Conservation (phyloP, 2,329 filamentous ascomycete genomes). For the Cylindrodendrum hubeiense region DNA sequence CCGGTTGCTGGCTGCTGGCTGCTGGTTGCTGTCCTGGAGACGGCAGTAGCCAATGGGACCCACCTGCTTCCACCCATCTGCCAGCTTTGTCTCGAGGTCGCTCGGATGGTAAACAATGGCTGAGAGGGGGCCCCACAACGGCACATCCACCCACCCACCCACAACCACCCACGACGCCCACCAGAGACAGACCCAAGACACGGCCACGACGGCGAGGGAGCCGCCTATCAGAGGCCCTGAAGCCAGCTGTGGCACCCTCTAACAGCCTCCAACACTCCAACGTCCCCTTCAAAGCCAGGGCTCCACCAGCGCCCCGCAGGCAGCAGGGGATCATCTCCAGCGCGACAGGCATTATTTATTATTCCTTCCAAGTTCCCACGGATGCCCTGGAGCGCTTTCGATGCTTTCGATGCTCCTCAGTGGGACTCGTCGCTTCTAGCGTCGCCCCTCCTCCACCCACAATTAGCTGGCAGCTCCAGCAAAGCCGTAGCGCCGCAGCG, state of each 20-base stretch:
- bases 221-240: conserved; percentile 36
- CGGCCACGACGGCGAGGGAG: neutral
- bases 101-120: conserved; percentile 43
- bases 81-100: conserved; percentile 10
- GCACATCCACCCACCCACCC: conserved; percentile 24
- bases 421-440: neutral
- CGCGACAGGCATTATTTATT: conserved; percentile 22
- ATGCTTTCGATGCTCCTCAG: conserved; percentile 6
- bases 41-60: conserved; percentile 40
- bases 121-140: conserved; percentile 21
- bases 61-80: conserved; percentile 25
- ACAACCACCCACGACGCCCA: conserved; percentile 7
- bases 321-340: conserved; percentile 12
- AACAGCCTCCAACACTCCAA: conserved; percentile 1
- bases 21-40: conserved; percentile 28
- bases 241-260: conserved; percentile 30
- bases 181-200: conserved; percentile 11
- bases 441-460: neutral
- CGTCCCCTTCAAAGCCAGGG: neutral
- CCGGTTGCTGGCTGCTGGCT: conserved; percentile 10
- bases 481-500: neutral
- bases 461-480: neutral
- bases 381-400: conserved; percentile 1
- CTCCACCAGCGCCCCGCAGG: neutral
- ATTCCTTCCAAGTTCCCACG: no score